Evolutionary conservation across 768 basidiomycete genomes (phyloP), one percentile per base, ranked within the genome.

Genomic region (Termitomyces sp.): DNA sequence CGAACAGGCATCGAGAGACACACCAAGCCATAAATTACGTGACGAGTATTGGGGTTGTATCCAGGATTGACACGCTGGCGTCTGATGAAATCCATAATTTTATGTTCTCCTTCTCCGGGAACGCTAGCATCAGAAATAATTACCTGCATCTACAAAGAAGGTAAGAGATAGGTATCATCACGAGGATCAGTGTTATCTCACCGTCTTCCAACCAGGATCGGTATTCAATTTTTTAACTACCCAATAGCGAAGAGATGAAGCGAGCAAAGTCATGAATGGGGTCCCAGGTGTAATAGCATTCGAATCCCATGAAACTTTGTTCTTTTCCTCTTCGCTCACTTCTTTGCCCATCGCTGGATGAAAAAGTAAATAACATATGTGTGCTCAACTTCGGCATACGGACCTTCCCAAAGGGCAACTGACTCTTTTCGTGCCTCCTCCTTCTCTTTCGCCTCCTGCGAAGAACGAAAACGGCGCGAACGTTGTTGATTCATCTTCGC

Each of bases 401-500:
- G 63, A 89, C 94, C 84, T 82, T 97, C 89, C 85, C 93, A 96
- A 64, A 94, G 68, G 2, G 85, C 80, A 47, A 97, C 81, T 3
- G 92, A 87, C 70, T 95, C 89, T 69, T 84, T 83, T 43, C 87
- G 82, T 50, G 93, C 92, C 58, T 92, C 87, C 59, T 93, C 95
- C 73, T 97, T 96, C 38, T 96, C 93, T 61, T 89, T 87, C 4
- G 97, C 95, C 72, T 99, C 97, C 70, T 96, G 94, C 2, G 93
- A 87, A 23, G 95, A 85, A 61, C 97, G 85, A 76, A 99, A 99
- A 57, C 97, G 93, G 64, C 97, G 83, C 16, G 95, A 94, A 10
- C 97, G 93, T 71, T 99, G 97, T 69, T 99, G 97, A 70, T 99
- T 99, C 97, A 99, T 99, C 77, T 99, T 99, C 43, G 97, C 97